Evolutionary conservation across 495 filamentous ascomycete genomes (phyloP), one percentile per base, ranked within the genome.

Genomic region (Letharia columbiana): DNA sequence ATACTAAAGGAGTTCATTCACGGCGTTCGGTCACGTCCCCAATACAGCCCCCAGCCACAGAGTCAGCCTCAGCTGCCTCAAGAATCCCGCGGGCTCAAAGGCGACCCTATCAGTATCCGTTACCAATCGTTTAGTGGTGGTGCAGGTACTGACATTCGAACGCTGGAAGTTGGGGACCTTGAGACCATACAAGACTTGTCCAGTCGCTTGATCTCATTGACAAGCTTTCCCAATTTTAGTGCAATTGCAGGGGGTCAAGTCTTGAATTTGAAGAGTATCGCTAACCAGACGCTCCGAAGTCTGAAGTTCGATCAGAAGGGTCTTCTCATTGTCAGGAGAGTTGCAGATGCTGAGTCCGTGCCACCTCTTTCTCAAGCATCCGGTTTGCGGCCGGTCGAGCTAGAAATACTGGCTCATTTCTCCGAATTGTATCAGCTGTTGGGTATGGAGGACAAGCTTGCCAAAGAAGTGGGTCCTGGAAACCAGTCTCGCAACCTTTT

Each of bases 351-450:
- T 17, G 72, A 78, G 35, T 75, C 77, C 37, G 58, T 71, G 18
- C 58, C 72, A 10, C 65, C 69, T 59, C 59, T 66, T 41, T 73
- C 69, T 49, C 75, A 72, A 57, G 67, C 71, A 7, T 76, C 74
- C 37, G 75, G 74, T 39, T 65, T 83, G 35, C 80, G 77, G 39
- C 76, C 78, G 17, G 80, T 92, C 11, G 89, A 96, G 68, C 77
- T 80, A 18, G 90, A 92, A 67, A 86, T 98, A 31, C 75, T 96
- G 64, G 84, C 87, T 64, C 90, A 96, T 75, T 96, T 96, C 72
- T 84, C 91, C 63, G 86, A 92, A 64, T 76, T 98, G 12, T 96
- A 93, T 79, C 83, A 85, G 23, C 86, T 93, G 69, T 82, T 98
- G 47, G 84, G 84, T 61, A 84, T 94, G 73, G 83, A 90, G 52